Conservation (phyloP, 352 stramenopile species). For the Peronospora destructor region DNA sequence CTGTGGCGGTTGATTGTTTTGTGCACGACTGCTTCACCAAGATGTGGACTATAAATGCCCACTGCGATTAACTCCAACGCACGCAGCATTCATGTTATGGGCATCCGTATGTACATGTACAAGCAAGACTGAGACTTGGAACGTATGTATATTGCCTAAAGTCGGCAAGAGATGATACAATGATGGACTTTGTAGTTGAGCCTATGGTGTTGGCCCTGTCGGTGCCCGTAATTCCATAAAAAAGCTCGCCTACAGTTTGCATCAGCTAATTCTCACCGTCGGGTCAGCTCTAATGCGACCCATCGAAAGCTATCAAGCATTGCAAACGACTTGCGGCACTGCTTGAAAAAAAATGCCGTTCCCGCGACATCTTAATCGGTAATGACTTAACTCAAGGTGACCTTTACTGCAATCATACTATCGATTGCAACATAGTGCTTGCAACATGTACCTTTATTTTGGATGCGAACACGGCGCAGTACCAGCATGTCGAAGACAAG, state of each 20-base stretch:
- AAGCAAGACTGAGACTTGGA: background rate
- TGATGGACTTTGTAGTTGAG: background rate
- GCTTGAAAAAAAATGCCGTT: conserved; percentile 53
- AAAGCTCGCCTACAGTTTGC: conserved; percentile 15
- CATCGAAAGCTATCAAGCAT: conserved; percentile 42
- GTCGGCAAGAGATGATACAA: background rate
- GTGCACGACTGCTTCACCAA: background rate
- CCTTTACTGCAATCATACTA: conserved; percentile 72
- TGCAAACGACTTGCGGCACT: conserved; percentile 52
- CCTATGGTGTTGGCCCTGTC: background rate
- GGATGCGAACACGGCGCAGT: conserved; percentile 17
- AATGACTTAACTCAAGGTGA: conserved; percentile 53
- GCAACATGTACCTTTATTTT: conserved; percentile 23
- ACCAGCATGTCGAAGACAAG: background rate
- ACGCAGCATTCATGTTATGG: background rate
- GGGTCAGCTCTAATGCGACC: conserved; percentile 55
- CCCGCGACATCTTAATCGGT: conserved; percentile 32
- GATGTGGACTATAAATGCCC: background rate
- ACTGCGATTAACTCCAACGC: background rate
- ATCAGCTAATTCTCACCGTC: conserved; percentile 51
- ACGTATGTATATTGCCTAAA: background rate
- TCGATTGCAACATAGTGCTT: conserved; percentile 54
- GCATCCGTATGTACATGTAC: background rate
- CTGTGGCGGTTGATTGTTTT: background rate
- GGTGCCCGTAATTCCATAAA: background rate